Conservation (phyloP, 768 basidiomycete species). For the Boletus insuetus region DNA sequence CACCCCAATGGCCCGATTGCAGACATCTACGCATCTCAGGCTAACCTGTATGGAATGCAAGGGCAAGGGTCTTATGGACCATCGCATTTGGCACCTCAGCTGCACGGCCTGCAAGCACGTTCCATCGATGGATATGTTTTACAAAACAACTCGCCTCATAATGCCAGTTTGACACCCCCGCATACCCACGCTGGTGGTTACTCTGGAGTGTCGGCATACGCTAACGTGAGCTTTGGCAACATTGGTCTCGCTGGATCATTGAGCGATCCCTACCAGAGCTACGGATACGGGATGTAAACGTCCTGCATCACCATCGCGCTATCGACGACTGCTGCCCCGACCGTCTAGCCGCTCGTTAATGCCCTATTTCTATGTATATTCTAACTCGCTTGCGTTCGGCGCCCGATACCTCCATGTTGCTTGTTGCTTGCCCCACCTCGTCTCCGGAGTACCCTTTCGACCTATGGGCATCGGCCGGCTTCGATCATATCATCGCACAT, state of each 20-base stretch:
- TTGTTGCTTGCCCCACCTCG: slow-evolving; percentile 39
- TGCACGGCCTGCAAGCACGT: slow-evolving; percentile 65
- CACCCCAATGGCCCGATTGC: slow-evolving; percentile 53
- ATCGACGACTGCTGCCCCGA: slow-evolving; percentile 6
- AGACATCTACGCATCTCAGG: slow-evolving; percentile 65
- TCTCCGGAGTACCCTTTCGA: slow-evolving; percentile 33
- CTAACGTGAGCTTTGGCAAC: slow-evolving; percentile 52
- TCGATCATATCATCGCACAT: slow-evolving; percentile 55
- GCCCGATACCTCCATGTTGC: slow-evolving; percentile 32
- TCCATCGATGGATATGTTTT: slow-evolving; percentile 81
- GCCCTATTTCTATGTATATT: slow-evolving; percentile 38
- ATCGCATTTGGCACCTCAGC: slow-evolving; percentile 46
- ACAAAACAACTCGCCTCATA: slow-evolving; percentile 69
- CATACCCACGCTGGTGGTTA: slow-evolving; percentile 56
- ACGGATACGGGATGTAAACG: slow-evolving; percentile 78
- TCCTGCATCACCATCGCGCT: slow-evolving; percentile 28
- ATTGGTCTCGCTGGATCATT: slow-evolving; percentile 50
- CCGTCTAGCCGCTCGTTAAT: slow-evolving; percentile 29
- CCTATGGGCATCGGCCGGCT: slow-evolving; percentile 35
- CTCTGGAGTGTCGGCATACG: slow-evolving; percentile 50
- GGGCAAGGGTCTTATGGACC: slow-evolving; percentile 59
- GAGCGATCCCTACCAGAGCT: slow-evolving; percentile 76
- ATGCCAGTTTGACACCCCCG: slow-evolving; percentile 56
- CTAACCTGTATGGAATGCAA: slow-evolving; percentile 59
- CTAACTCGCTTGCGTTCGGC: slow-evolving; percentile 34